Evolutionary conservation across 805 yeast genomes (phyloP).

Genomic region (Candida nitratophila): DNA sequence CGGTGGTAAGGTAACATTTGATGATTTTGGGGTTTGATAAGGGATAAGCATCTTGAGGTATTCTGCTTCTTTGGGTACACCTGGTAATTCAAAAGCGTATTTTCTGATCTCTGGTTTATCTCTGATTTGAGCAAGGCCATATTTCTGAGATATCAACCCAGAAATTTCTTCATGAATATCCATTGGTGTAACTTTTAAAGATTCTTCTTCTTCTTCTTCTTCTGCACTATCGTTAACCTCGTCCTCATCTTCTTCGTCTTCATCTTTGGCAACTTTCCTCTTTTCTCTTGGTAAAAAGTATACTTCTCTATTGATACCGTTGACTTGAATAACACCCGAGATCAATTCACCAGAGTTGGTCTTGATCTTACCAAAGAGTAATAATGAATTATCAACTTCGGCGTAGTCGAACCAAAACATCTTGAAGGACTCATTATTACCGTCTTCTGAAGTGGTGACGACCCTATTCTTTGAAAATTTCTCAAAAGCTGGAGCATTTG

Average conservation of each 20-base stretch:
- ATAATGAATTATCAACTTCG: conserved; percentile 62
- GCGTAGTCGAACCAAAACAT: conserved; percentile 90
- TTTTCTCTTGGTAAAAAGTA: conserved; percentile 66
- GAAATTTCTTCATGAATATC: conserved; percentile 77
- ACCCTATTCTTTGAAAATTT: conserved; percentile 29
- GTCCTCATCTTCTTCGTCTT: conserved; percentile 30
- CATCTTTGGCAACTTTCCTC: conserved; percentile 23
- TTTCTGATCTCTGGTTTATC: conserved; percentile 68
- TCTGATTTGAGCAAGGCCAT: conserved; percentile 53
- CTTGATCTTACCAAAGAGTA: conserved; percentile 75
- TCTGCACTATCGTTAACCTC: conserved; percentile 10
- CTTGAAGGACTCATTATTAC: conserved; percentile 37
- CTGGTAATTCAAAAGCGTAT: conserved; percentile 84
- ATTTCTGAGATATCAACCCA: conserved; percentile 55
- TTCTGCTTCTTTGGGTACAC: conserved; percentile 70
- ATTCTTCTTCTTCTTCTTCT: conserved; percentile 8
- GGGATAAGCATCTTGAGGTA: conserved; percentile 78
- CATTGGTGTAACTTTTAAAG: conserved; percentile 36
- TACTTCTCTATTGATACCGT: conserved; percentile 62
- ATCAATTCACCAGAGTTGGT: conserved; percentile 51
- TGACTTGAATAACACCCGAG: conserved; percentile 72
- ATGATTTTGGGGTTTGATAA: conserved; percentile 52
- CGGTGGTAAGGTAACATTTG: conserved; percentile 43
- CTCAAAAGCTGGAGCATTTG: conserved; percentile 19
- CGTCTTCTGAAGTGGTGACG: conserved; percentile 21